Percentiles rank a stretch among this genome's conserved stretches.
Conservation (phyloP, 129 eudicot genomes). For the Tagetes patula region DNA sequence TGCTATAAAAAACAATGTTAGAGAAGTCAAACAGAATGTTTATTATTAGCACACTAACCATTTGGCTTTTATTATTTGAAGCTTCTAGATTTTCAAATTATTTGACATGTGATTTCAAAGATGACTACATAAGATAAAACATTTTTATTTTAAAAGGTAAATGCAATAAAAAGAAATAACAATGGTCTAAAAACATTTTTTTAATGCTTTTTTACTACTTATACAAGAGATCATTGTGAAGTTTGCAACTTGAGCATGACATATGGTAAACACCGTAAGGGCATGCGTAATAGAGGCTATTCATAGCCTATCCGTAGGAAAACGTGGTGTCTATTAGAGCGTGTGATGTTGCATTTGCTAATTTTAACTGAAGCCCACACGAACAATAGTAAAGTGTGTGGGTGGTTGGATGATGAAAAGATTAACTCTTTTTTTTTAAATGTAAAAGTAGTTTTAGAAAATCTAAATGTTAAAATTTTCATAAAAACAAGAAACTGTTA, state of each 20-base stretch:
- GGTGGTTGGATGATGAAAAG: too few species aligned
- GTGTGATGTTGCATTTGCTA: not conserved
- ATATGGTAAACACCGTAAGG: not conserved
- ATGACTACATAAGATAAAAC: not conserved
- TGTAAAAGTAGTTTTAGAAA: too few species aligned
- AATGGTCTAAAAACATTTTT: not conserved
- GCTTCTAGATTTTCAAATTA: slow-evolving; percentile 15
- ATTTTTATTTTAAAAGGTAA: not conserved
- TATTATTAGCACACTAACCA: not conserved
- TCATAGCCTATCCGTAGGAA: not conserved
- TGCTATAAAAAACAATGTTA: not conserved
- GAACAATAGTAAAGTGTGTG: not conserved
- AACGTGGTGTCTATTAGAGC: not conserved
- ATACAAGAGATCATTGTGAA: not conserved
- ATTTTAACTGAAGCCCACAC: not conserved
- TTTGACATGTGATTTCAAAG: not conserved
- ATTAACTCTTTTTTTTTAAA: too few species aligned
- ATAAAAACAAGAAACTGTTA: too few species aligned
- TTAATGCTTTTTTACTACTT: not conserved
- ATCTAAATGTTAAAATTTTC: too few species aligned
- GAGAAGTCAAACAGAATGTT: not conserved
- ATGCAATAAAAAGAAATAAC: not conserved
- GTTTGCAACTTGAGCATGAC: not conserved
- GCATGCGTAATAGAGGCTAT: not conserved
- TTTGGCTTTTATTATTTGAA: not conserved